Evolutionary conservation across 768 basidiomycete genomes (phyloP).

Genomic region (Filobasidium floriforme): DNA sequence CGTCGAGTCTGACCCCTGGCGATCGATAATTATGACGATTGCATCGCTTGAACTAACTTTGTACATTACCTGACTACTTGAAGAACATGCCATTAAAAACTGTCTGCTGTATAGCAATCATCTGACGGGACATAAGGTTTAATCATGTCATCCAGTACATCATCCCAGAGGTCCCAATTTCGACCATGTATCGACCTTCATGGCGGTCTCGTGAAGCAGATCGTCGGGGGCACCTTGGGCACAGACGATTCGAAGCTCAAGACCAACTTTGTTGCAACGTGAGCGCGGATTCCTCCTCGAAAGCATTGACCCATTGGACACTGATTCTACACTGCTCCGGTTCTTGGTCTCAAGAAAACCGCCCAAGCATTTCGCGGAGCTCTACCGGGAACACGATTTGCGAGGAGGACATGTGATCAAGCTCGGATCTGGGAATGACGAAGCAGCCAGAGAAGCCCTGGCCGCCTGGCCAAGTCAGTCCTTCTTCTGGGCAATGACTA

Average conservation of each 20-base stretch:
- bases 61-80: no score
- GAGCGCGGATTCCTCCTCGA: constrained; percentile 33
- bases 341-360: constrained; percentile 55
- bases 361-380: constrained; percentile 66
- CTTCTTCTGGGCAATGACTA: background rate
- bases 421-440: constrained; percentile 80
- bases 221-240: constrained; percentile 80
- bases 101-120: no score
- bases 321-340: background rate
- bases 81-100: no score
- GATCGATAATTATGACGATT: no score
- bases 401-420: constrained; percentile 93
- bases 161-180: constrained; percentile 49
- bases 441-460: constrained; percentile 77
- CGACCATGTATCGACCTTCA: constrained; percentile 96
- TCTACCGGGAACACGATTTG: constrained; percentile 65
- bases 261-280: constrained; percentile 90
- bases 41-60: no score
- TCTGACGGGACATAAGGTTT: no score
- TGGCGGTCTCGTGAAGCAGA: constrained; percentile 92
- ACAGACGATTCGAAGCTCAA: constrained; percentile 57
- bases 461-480: constrained; percentile 68
- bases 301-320: background rate
- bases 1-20: no score
- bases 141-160: background rate